Base-by-base conservation (phyloP, 2,329 filamentous ascomycete species). In the Aspergillus sp. region DNA sequence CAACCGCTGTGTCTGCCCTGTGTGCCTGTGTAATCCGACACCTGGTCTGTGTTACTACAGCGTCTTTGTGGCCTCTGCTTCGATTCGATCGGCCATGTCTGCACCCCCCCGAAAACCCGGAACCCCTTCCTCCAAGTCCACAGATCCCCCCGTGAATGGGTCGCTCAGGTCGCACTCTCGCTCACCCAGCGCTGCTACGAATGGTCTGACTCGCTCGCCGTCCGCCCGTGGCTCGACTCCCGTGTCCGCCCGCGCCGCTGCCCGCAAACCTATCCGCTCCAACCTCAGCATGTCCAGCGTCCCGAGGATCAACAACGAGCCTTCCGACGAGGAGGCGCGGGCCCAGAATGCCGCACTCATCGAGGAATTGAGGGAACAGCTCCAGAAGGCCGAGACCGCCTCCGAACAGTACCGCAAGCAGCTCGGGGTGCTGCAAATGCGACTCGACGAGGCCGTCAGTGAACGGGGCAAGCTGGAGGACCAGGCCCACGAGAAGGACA, bases 401-500 rank as follows among this genome's bases (percentile, higher is more conserved):
- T 82, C 82, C 1, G 84, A 91, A 47, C 79, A 86, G 50, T 81
- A 79, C 57, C 78, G 82, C 63, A 89, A 88, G 60, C 86, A 95
- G 63, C 68, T 79, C 34, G 82, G 91, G 37, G 80, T 93, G 28
- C 66, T 96, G 44, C 86, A 94, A 62, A 74, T 82, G 44, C 78
- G 84, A 48, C 72, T 96, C 5, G 86, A 96, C 53, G 89, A 96
- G 46, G 77, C 86, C 28, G 64, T 82, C 36, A 75, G 76, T 45
- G 86, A 95, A 57, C 88, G 94, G 51, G 75, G 75, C 33, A 85
- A 82, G 62, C 66, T 95, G 22, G 91, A 98, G 58, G 89, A 96
- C 57, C 78, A 77, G 42, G 71, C 82, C 28, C 88, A 95, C 56
- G 88, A 94, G 60, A 79, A 77, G 51, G 86, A 91, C 40, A 84